Conservation (phyloP, 139 green algal species). For the Chlamydomonas eustigma region DNA sequence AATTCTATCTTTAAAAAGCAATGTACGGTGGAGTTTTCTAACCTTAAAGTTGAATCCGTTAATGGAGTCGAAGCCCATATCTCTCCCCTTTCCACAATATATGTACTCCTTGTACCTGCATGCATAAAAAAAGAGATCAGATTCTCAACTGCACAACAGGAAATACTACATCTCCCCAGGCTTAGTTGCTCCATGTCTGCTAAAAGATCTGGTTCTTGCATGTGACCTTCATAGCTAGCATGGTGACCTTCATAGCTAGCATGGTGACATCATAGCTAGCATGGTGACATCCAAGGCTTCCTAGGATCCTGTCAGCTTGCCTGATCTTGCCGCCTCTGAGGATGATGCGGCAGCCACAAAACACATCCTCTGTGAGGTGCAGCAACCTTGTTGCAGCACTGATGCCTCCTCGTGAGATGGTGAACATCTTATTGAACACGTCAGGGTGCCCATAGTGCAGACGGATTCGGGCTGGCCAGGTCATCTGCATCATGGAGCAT, state of each 20-base stretch:
- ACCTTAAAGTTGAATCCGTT: conserved; percentile 87
- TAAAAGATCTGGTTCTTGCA: too few relatives aligned
- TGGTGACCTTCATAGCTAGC: too few relatives aligned
- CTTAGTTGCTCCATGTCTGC: too few relatives aligned
- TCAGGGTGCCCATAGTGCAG: conserved; percentile 61
- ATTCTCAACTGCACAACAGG: too few relatives aligned
- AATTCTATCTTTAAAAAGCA: too few relatives aligned
- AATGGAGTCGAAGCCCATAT: conserved; percentile 93
- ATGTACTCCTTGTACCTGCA: conserved; percentile 50
- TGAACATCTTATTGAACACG: conserved; percentile 78
- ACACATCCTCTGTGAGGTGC: conserved; percentile 72
- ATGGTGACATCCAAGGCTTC: too few relatives aligned
- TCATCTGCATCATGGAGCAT: too few relatives aligned
- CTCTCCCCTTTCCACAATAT: conserved; percentile 69
- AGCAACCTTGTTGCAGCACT: conserved; percentile 45
- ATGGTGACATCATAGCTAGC: too few relatives aligned
- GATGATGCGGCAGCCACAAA: conserved; percentile 77
- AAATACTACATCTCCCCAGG: too few relatives aligned
- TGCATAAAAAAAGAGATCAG: not conserved
- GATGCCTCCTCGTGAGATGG: conserved; percentile 29
- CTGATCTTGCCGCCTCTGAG: conserved; percentile 70
- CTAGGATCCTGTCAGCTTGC: too few relatives aligned
- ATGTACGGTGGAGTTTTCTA: too few relatives aligned
- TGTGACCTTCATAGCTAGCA: too few relatives aligned
- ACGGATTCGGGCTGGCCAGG: conserved; percentile 27